phyloP scores from a whole-genome alignment of 345 rosid genomes.

The Aethionema arabicum region DNA sequence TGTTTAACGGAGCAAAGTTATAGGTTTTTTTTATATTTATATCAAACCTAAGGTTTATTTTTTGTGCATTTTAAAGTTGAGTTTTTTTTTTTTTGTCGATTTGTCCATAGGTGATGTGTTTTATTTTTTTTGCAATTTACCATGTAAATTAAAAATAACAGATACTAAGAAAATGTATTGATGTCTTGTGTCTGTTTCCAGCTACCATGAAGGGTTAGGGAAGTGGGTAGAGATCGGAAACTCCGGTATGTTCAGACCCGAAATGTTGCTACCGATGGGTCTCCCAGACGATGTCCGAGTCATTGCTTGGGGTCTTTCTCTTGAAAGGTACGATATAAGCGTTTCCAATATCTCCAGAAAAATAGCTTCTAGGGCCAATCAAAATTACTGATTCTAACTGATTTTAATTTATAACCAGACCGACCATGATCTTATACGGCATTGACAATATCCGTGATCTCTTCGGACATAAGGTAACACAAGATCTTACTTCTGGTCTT shows the following conservation, averaged over 20 bases:
- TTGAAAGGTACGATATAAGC: conserved; percentile 65
- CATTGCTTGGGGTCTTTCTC: conserved; percentile 96
- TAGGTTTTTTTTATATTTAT: too few species aligned
- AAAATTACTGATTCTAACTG: conserved; percentile 10
- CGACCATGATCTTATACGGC: conserved; percentile 87
- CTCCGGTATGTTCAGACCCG: conserved; percentile 96
- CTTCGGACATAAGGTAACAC: conserved; percentile 85
- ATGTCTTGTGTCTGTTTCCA: conserved; percentile 30
- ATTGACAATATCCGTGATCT: conserved; percentile 86
- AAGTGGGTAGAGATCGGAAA: conserved; percentile 97
- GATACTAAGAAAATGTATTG: not conserved
- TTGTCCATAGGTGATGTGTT: too few species aligned
- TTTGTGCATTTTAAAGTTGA: too few species aligned
- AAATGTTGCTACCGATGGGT: conserved; percentile 95
- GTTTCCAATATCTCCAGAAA: not conserved
- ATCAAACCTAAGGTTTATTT: too few species aligned
- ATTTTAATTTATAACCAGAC: conserved; percentile 46
- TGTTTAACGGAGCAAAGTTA: too few species aligned
- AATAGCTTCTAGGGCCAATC: not conserved
- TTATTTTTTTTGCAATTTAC: too few species aligned
- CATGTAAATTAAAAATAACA: not conserved
- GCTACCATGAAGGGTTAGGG: conserved; percentile 78
- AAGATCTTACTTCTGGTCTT: not conserved
- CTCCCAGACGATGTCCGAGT: conserved; percentile 84
- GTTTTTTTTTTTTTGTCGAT: too few species aligned